These are phyloP conservation scores for Debaryomyces prosopidis DNA, from an alignment of 805 yeast genomes.

Conservation along the genomic window DNA sequence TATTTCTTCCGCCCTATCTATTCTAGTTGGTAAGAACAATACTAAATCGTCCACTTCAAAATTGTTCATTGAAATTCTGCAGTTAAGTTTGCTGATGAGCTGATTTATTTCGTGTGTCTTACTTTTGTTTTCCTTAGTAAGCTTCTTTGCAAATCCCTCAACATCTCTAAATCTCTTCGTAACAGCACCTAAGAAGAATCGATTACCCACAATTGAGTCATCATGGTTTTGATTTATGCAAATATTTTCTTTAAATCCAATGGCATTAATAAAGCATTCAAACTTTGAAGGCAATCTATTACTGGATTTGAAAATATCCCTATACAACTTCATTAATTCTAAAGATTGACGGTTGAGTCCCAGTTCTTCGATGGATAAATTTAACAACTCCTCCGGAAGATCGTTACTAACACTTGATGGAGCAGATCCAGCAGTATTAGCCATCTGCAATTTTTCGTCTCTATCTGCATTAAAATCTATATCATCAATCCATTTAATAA, in stretches of 20 bases:
- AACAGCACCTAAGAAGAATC: slow-evolving; percentile 45
- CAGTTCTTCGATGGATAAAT: slow-evolving; percentile 8
- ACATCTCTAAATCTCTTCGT: slow-evolving; percentile 83
- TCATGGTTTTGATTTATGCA: slow-evolving; percentile 17
- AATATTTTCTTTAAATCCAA: slow-evolving; percentile 29
- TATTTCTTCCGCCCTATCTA: slow-evolving; percentile 29
- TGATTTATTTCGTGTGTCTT: slow-evolving; percentile 48
- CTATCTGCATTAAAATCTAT: slow-evolving; percentile 13
- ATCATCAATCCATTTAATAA: slow-evolving; percentile 50
- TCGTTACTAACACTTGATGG: slow-evolving; percentile 10
- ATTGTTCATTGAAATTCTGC: slow-evolving; percentile 63
- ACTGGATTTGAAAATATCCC: slow-evolving; percentile 16
- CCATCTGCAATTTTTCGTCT: neutral
- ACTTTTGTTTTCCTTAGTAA: slow-evolving; percentile 68
- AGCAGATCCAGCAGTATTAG: slow-evolving; percentile 7
- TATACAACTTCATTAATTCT: slow-evolving; percentile 15
- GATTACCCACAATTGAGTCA: slow-evolving; percentile 15
- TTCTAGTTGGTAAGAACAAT: slow-evolving; percentile 77
- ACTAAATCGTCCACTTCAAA: slow-evolving; percentile 79
- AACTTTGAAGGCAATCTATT: slow-evolving; percentile 10
- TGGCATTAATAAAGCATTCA: slow-evolving; percentile 17
- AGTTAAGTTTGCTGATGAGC: slow-evolving; percentile 33
- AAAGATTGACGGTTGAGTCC: slow-evolving; percentile 12
- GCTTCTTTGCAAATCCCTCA: slow-evolving; percentile 82
- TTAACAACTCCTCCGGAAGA: neutral